phyloP scores from a whole-genome alignment of 257 asterid species.

The Solanum paucissectum region DNA sequence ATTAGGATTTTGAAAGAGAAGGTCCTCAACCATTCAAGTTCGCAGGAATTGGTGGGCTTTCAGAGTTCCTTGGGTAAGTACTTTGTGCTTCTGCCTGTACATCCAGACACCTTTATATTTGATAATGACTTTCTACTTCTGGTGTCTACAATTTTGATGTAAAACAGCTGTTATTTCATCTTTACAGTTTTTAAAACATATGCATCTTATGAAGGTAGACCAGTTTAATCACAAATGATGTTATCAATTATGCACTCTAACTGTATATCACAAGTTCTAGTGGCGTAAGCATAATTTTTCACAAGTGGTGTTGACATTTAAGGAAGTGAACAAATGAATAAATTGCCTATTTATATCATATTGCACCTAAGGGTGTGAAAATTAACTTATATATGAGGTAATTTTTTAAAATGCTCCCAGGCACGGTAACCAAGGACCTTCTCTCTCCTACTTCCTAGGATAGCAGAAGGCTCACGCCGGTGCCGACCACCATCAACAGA shows the following conservation, averaged over 20 bases:
- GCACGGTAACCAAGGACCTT: too few relatives aligned
- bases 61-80: slow-evolving; percentile 87
- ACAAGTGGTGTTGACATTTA: neutral
- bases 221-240: neutral
- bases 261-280: neutral
- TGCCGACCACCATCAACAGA: too few relatives aligned
- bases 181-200: neutral
- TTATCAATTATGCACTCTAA: neutral
- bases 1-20: slow-evolving; percentile 85
- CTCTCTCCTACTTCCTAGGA: too few relatives aligned
- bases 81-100: neutral
- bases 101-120: neutral
- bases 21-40: slow-evolving; percentile 85
- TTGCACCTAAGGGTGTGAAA: neutral
- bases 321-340: neutral
- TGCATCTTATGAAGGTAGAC: neutral
- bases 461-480: too few relatives aligned
- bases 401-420: too few relatives aligned
- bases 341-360: neutral
- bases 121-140: neutral
- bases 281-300: neutral
- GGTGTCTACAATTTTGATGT: neutral
- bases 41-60: slow-evolving; percentile 98
- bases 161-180: neutral
- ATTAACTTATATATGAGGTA: too few relatives aligned